Percentiles rank a stretch among this genome's conserved stretches.
Evolutionary conservation across 352 stramenopile species (phyloP).

Genomic region (Globisporangium rhizosaccharum): DNA sequence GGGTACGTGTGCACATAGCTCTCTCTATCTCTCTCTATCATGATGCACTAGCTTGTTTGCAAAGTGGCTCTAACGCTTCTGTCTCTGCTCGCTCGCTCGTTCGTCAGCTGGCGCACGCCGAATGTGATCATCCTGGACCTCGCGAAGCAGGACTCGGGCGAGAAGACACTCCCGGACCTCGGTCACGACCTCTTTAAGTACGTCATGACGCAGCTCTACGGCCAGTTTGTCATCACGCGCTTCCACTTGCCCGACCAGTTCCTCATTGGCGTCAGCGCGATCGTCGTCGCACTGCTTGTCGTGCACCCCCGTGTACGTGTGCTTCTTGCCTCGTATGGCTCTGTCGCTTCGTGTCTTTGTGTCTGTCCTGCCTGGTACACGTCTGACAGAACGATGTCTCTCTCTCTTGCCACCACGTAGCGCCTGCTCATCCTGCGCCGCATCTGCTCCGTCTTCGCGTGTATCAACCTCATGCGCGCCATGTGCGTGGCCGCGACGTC

Average conservation of each 20-base stretch:
- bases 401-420: slow-evolving; percentile 18
- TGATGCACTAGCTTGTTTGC: no score
- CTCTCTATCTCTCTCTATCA: no score
- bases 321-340: background rate
- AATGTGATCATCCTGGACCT: slow-evolving; percentile 78
- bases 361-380: background rate
- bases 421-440: slow-evolving; percentile 76
- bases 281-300: slow-evolving; percentile 62
- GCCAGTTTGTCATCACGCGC: slow-evolving; percentile 79
- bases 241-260: slow-evolving; percentile 85
- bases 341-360: background rate
- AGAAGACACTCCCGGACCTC: slow-evolving; percentile 79
- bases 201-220: slow-evolving; percentile 83
- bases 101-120: slow-evolving; percentile 64
- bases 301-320: slow-evolving; percentile 71
- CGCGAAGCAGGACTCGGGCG: slow-evolving; percentile 43
- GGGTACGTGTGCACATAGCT: slow-evolving; percentile 24
- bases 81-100: background rate
- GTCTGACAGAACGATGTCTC: background rate
- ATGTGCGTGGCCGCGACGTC: slow-evolving; percentile 84
- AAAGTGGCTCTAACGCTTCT: background rate
- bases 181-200: slow-evolving; percentile 85
- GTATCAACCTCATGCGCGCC: slow-evolving; percentile 85
- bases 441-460: slow-evolving; percentile 80
- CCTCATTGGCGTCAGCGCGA: slow-evolving; percentile 59